Evolutionary conservation across 305 asterid genomes (phyloP).

Genomic region (Fraxinus greggii): DNA sequence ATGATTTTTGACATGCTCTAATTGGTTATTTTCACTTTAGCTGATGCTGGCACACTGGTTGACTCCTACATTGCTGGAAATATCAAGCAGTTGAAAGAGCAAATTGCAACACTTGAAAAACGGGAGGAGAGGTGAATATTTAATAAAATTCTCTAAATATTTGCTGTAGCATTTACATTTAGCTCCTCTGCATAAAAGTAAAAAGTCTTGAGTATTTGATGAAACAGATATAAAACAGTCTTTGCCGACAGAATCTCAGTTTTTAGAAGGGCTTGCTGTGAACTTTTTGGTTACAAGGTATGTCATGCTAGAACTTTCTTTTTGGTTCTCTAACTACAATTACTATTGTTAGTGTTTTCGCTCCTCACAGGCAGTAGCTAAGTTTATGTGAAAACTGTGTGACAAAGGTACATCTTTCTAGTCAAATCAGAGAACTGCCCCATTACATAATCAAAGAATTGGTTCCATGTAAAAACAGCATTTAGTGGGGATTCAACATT

Average conservation of each 20-base stretch:
- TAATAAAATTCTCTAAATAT: conserved; percentile 21
- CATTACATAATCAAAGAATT: conserved; percentile 6
- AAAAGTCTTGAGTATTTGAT: conserved; percentile 23
- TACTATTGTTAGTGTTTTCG: conserved; percentile 14
- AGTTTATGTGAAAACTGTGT: background rate
- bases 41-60: conserved; percentile 78
- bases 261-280: conserved; percentile 97
- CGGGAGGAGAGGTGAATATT: conserved; percentile 86
- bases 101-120: conserved; percentile 92
- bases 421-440: background rate
- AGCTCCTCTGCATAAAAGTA: conserved; percentile 23
- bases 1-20: conserved; percentile 21
- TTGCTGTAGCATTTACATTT: conserved; percentile 22
- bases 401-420: background rate
- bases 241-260: conserved; percentile 96
- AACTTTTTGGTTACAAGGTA: conserved; percentile 98
- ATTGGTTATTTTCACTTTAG: conserved; percentile 38
- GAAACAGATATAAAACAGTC: conserved; percentile 84
- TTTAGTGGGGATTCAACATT: conserved; percentile 10
- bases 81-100: conserved; percentile 86
- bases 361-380: background rate
- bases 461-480: conserved; percentile 7
- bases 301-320: conserved; percentile 20
- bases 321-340: conserved; percentile 13
- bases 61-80: conserved; percentile 89